phyloP scores from a whole-genome alignment of 176 grass and related monocot genomes.

The Hsuehochloa calcarea region DNA sequence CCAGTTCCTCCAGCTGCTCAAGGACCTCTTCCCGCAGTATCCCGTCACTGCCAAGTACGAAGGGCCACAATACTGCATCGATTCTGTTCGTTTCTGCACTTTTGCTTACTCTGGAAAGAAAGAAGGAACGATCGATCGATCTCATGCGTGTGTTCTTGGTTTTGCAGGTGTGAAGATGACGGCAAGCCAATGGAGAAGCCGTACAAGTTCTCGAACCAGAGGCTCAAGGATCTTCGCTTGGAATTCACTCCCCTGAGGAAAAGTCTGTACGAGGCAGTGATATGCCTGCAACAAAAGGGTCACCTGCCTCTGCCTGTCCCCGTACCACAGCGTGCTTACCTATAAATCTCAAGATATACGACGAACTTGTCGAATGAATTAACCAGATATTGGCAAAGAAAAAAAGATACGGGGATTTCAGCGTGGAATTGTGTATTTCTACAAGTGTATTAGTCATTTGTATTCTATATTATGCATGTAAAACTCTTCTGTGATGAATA shows the following conservation, averaged over 20 bases:
- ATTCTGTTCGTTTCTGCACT: too few relatives aligned
- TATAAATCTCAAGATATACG: background rate
- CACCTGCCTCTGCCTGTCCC: slow-evolving; percentile 32
- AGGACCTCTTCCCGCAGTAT: slow-evolving; percentile 32
- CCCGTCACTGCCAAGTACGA: slow-evolving; percentile 35
- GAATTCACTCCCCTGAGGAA: slow-evolving; percentile 37
- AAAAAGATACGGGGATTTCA: too few relatives aligned
- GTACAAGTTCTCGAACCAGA: slow-evolving; percentile 45
- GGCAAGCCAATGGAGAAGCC: slow-evolving; percentile 22
- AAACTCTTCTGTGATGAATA: too few relatives aligned
- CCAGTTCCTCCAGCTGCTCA: slow-evolving; percentile 16
- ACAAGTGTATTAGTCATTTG: too few relatives aligned
- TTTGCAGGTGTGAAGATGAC: slow-evolving; percentile 39
- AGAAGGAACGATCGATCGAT: background rate
- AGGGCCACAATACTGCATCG: too few relatives aligned
- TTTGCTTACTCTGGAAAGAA: background rate
- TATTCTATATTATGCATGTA: too few relatives aligned
- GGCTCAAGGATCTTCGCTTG: slow-evolving; percentile 35
- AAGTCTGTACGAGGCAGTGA: slow-evolving; percentile 26
- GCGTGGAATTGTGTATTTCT: too few relatives aligned
- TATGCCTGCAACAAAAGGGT: slow-evolving; percentile 28
- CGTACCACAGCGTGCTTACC: background rate
- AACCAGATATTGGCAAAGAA: too few relatives aligned
- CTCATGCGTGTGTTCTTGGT: background rate
- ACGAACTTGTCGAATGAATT: too few relatives aligned